A percentile compares a stretch with the other conserved stretches of the same genome.
phyloP scores from a whole-genome alignment of 495 filamentous ascomycete genomes.

The Echria macrotheca region DNA sequence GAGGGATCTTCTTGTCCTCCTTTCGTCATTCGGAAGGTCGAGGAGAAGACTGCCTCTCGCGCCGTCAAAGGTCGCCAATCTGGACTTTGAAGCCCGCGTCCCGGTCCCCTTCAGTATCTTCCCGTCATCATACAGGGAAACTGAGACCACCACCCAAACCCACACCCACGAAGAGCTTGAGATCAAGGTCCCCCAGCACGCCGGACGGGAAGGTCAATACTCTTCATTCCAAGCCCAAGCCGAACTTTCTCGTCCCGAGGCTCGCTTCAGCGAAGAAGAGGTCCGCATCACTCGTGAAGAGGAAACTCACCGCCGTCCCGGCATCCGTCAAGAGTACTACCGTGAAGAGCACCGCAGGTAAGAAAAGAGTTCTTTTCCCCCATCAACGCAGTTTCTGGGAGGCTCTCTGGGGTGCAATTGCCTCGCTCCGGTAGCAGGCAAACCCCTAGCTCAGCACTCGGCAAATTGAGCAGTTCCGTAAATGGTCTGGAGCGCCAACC shows the following conservation, averaged over 20 bases:
- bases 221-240: conserved; percentile 57
- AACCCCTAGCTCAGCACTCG: too few species aligned
- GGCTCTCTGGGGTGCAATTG: too few species aligned
- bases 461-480: conserved; percentile 8
- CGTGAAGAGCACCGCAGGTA: conserved; percentile 47
- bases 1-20: conserved; percentile 88
- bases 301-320: conserved; percentile 61
- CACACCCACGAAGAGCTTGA: conserved; percentile 74
- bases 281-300: conserved; percentile 66
- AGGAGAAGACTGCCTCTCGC: conserved; percentile 73
- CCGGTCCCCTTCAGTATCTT: conserved; percentile 99
- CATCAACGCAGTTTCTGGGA: too few species aligned
- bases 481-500: conserved; percentile 3
- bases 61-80: conserved; percentile 75
- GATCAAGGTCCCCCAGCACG: conserved; percentile 68
- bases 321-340: conserved; percentile 43
- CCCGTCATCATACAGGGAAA: conserved; percentile 96
- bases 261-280: conserved; percentile 73
- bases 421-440: too few species aligned
- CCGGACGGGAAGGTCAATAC: conserved; percentile 93
- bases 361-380: conserved; percentile 22
- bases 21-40: conserved; percentile 91
- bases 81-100: conserved; percentile 99
- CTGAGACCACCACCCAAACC: conserved; percentile 70
- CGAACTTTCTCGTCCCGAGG: conserved; percentile 58